Conservation (phyloP, 2,329 filamentous ascomycete species). For the Pestalotiopsis sp. region DNA sequence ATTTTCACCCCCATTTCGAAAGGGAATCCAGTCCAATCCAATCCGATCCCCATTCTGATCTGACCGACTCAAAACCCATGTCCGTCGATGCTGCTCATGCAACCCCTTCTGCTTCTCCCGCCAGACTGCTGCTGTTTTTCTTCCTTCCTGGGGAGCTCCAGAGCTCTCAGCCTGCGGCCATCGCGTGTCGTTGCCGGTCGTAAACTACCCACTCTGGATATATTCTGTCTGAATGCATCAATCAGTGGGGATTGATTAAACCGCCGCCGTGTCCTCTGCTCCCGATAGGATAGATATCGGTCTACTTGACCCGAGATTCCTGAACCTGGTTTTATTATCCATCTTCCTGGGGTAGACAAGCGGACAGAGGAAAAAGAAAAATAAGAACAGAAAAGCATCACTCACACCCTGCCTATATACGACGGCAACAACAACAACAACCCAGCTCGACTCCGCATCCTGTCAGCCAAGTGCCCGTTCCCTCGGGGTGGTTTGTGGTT, state of each 20-base stretch:
- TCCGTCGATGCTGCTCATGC: neutral
- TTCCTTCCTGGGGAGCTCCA: neutral
- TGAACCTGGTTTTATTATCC: too few relatives aligned
- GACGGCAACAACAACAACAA: neutral
- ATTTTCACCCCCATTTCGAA: neutral
- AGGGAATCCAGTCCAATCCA: neutral
- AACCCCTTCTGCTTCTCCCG: neutral
- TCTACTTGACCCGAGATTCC: too few relatives aligned
- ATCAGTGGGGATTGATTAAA: neutral
- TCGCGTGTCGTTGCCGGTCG: neutral
- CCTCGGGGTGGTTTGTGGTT: neutral
- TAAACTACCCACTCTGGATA: neutral
- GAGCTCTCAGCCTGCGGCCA: neutral
- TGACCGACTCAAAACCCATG: too few relatives aligned
- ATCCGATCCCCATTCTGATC: neutral
- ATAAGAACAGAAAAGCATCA: too few relatives aligned
- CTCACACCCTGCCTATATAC: neutral
- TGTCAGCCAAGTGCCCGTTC: neutral
- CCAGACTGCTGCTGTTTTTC: neutral
- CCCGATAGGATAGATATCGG: too few relatives aligned
- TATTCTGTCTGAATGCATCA: neutral
- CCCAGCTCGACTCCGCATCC: neutral
- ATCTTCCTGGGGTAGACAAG: too few relatives aligned
- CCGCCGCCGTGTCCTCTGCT: too few relatives aligned
- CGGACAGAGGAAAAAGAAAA: too few relatives aligned